phyloP scores from a whole-genome alignment of 75 land plant genomes.

The Cupressus sempervirens region DNA sequence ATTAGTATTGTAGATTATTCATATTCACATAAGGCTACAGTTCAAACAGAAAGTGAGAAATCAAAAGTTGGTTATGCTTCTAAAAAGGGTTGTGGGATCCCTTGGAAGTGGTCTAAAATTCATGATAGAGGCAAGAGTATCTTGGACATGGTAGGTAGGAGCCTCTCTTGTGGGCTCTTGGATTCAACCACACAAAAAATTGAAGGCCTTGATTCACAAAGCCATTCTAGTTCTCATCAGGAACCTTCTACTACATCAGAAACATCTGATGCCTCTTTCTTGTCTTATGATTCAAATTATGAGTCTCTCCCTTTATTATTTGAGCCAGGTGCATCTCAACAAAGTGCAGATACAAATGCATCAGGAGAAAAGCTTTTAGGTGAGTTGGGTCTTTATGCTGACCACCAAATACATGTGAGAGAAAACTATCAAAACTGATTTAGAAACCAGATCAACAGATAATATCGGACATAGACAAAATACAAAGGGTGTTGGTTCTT shows the following conservation, averaged over 20 bases:
- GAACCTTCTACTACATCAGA: conserved; percentile 17
- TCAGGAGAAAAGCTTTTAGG: conserved; percentile 39
- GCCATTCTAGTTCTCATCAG: conserved; percentile 15
- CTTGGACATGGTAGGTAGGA: conserved; percentile 70
- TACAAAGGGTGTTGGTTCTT: neutral
- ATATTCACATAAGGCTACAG: conserved; percentile 9
- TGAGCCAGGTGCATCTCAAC: conserved; percentile 53
- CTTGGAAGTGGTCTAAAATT: conserved; percentile 87
- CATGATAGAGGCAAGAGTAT: conserved; percentile 61
- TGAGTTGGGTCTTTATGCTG: conserved; percentile 52
- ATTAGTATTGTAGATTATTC: conserved; percentile 8
- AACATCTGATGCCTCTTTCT: conserved; percentile 34
- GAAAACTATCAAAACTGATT: conserved; percentile 32
- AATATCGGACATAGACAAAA: conserved; percentile 15
- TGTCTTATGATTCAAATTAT: conserved; percentile 42
- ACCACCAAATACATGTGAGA: conserved; percentile 22
- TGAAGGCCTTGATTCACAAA: conserved; percentile 17
- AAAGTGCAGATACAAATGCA: conserved; percentile 29
- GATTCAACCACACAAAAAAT: conserved; percentile 43
- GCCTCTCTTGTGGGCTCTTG: conserved; percentile 66
- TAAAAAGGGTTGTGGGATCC: conserved; percentile 80
- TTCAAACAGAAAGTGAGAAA: conserved; percentile 24
- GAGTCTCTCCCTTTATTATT: conserved; percentile 61
- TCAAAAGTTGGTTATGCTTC: conserved; percentile 39
- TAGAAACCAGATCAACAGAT: conserved; percentile 35